Conservation (phyloP, 2,329 filamentous ascomycete species). For the Paramyrothecium sp. region DNA sequence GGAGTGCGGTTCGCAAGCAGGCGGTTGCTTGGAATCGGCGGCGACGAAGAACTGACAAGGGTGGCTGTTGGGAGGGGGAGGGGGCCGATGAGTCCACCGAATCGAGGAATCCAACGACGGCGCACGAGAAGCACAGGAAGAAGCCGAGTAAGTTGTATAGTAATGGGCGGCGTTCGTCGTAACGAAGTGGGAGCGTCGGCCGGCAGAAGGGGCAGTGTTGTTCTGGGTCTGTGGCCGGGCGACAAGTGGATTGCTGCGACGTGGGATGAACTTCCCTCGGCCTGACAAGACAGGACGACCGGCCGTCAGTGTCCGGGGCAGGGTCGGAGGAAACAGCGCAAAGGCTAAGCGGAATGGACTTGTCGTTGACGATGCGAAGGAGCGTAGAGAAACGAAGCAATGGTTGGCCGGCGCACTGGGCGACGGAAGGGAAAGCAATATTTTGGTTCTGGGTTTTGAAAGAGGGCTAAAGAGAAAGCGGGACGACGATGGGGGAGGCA, state of each 20-base stretch:
- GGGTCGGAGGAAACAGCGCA: constrained; percentile 9
- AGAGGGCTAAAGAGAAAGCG: not conserved
- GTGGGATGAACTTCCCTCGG: not conserved
- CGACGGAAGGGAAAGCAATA: not conserved
- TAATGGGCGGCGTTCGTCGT: no score
- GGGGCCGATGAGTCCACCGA: no score
- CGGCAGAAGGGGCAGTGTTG: no score
- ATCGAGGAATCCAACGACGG: no score
- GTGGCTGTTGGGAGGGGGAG: no score
- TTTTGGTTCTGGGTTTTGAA: not conserved
- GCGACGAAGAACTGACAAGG: no score
- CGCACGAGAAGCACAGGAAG: no score
- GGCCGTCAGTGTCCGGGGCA: not conserved
- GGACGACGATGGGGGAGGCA: not conserved
- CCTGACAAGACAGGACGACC: not conserved
- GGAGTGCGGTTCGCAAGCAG: not conserved
- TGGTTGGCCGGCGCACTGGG: not conserved
- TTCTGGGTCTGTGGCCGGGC: no score
- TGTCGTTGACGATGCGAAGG: constrained; percentile 8
- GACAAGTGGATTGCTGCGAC: not conserved
- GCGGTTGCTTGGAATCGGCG: no score
- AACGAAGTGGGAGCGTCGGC: no score
- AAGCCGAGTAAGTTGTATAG: no score
- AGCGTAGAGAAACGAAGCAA: constrained; percentile 22
- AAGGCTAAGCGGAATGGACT: constrained; percentile 9